phyloP scores from a whole-genome alignment of 257 asterid genomes.

The Nyctanthes arbortristis region DNA sequence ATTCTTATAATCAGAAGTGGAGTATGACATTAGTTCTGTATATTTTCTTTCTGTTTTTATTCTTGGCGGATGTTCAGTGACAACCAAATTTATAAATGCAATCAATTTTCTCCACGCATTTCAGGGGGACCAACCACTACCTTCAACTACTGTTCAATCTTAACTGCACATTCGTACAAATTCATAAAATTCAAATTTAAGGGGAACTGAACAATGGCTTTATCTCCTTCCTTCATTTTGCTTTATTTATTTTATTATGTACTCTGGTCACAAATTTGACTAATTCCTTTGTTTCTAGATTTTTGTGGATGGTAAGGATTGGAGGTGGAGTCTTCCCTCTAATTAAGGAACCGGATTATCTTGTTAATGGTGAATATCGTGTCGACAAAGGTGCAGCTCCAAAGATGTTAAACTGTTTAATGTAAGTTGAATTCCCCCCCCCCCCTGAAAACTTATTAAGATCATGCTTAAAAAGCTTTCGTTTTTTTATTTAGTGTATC shows the following conservation, averaged over 20 bases:
- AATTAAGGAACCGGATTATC: slow-evolving; percentile 98
- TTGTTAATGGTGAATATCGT: slow-evolving; percentile 97
- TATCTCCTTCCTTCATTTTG: too few species aligned
- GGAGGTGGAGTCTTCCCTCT: slow-evolving; percentile 98
- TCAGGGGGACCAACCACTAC: too few species aligned
- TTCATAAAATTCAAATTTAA: too few species aligned
- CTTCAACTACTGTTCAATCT: too few species aligned
- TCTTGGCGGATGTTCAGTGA: too few species aligned
- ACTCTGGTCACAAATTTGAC: slow-evolving; percentile 23
- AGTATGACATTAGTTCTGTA: neutral
- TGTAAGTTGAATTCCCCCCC: slow-evolving; percentile 58
- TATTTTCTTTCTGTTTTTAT: neutral
- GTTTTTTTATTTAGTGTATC: slow-evolving; percentile 7
- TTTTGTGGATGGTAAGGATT: slow-evolving; percentile 99
- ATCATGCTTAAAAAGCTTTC: neutral
- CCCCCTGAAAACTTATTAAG: too few species aligned
- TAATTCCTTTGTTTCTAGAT: slow-evolving; percentile 47
- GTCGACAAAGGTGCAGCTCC: slow-evolving; percentile 99
- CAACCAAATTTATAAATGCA: too few species aligned
- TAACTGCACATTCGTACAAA: too few species aligned
- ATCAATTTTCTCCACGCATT: too few species aligned
- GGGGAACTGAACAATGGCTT: too few species aligned
- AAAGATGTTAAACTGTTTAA: slow-evolving; percentile 95
- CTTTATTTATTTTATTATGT: neutral
- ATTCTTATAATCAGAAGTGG: neutral